Conservation (phyloP, 352 stramenopile species). For the Globisporangium okanoganense region DNA sequence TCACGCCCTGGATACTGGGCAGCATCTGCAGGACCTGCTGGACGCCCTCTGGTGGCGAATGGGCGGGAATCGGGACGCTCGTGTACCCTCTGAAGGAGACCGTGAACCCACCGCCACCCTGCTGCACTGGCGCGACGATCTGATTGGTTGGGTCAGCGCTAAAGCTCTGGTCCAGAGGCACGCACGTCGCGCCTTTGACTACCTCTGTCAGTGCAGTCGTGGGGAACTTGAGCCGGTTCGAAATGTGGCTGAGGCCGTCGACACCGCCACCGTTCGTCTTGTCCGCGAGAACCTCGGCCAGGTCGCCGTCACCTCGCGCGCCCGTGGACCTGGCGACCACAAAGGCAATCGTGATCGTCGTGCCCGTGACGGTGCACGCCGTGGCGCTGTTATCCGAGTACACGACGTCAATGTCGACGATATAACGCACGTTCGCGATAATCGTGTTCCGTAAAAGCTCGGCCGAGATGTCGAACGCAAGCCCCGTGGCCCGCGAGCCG, state of each 20-base stretch:
- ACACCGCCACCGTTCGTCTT: conserved; percentile 38
- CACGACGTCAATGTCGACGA: conserved; percentile 59
- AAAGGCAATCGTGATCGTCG: conserved; percentile 57
- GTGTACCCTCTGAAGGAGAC: conserved; percentile 63
- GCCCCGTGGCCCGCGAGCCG: conserved; percentile 30
- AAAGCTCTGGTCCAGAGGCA: conserved; percentile 52
- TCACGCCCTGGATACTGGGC: conserved; percentile 48
- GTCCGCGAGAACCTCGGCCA: conserved; percentile 45
- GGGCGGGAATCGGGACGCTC: conserved; percentile 54
- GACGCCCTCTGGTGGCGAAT: conserved; percentile 24
- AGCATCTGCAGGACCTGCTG: conserved; percentile 40
- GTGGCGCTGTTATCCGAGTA: conserved; percentile 26
- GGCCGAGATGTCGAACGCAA: conserved; percentile 43
- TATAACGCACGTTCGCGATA: conserved; percentile 41
- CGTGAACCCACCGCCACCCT: conserved; percentile 51
- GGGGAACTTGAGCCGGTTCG: conserved; percentile 57
- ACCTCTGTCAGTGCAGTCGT: conserved; percentile 47
- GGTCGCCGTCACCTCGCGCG: conserved; percentile 43
- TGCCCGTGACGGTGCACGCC: conserved; percentile 50
- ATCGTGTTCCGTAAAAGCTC: conserved; percentile 36
- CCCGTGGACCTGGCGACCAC: conserved; percentile 47
- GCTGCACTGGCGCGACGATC: conserved; percentile 33
- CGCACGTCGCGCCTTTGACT: conserved; percentile 40
- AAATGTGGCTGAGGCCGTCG: conserved; percentile 52
- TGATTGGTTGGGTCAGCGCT: conserved; percentile 31